A percentile compares a stretch with the other conserved stretches of the same genome.
These are phyloP conservation scores for Euphorbia schlechtendalii DNA, from an alignment of 441 rosid genomes.

Conservation along the genomic window DNA sequence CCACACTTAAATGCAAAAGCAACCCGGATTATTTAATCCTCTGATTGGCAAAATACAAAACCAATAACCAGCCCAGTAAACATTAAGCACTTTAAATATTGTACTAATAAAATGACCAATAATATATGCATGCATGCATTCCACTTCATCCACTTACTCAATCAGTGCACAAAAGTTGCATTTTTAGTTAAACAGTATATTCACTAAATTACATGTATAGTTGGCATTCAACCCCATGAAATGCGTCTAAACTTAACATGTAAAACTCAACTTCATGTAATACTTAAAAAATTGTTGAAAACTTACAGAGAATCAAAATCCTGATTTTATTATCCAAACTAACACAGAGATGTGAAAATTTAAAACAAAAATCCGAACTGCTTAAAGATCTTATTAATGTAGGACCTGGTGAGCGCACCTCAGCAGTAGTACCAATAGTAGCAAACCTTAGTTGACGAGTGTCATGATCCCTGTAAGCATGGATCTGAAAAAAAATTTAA, in stretches of 20 bases:
- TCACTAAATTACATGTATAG: neutral
- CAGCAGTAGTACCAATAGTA: constrained; percentile 82
- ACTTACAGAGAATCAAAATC: neutral
- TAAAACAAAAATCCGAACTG: neutral
- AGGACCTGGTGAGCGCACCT: constrained; percentile 35
- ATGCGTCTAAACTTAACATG: neutral
- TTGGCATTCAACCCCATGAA: neutral
- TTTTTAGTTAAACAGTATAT: neutral
- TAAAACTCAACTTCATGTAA: neutral
- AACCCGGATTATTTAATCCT: neutral
- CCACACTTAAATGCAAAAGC: neutral
- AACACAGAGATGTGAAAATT: neutral
- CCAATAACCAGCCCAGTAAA: neutral
- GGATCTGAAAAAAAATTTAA: constrained; percentile 46
- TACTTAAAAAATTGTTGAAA: neutral
- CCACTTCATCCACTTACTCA: neutral
- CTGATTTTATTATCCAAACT: neutral
- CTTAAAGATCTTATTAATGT: neutral
- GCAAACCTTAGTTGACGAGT: constrained; percentile 43
- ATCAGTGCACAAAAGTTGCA: neutral
- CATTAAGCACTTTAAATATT: neutral
- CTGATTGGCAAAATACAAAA: neutral
- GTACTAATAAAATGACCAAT: neutral
- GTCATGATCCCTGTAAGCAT: constrained; percentile 36
- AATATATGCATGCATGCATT: neutral